These are phyloP conservation scores for Asterochloris sp. DNA, from an alignment of 139 green algal species.

Conservation along the genomic window DNA sequence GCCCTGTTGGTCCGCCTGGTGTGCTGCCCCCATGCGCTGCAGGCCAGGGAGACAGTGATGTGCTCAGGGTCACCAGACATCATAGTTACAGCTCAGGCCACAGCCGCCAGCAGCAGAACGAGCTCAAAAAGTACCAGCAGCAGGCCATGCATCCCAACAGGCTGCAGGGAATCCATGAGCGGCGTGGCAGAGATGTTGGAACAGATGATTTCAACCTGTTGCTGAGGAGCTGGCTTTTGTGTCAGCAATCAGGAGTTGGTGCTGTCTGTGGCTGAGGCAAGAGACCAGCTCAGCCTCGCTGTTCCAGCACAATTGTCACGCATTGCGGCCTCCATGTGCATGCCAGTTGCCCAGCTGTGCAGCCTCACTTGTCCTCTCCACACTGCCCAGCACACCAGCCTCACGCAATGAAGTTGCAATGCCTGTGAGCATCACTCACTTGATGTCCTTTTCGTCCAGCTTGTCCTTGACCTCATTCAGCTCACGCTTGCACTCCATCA, in stretches of 20 bases:
- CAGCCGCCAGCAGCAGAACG: neutral
- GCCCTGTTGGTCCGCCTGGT: constrained; percentile 24
- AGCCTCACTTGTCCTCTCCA: too few relatives aligned
- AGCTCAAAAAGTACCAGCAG: neutral
- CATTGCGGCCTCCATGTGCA: neutral
- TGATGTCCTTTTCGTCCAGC: constrained; percentile 16
- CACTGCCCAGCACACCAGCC: too few relatives aligned
- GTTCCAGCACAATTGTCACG: neutral
- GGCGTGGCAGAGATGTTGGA: neutral
- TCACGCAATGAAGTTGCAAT: too few relatives aligned
- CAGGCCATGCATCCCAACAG: neutral
- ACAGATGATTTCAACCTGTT: neutral
- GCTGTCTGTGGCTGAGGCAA: neutral
- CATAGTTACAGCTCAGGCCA: neutral
- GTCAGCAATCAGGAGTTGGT: neutral
- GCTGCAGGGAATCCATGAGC: neutral
- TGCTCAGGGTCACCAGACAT: too few relatives aligned
- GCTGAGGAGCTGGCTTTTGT: neutral
- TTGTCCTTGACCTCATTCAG: constrained; percentile 8
- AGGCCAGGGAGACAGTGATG: neutral
- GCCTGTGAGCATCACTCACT: neutral
- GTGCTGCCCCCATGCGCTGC: constrained; percentile 31
- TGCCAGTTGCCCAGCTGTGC: neutral
- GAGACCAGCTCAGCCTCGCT: neutral
- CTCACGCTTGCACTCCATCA: constrained; percentile 8